These are phyloP conservation scores for Phyllosticta citrichinensis DNA, from an alignment of 2,329 filamentous ascomycete species.

Conservation along the genomic window DNA sequence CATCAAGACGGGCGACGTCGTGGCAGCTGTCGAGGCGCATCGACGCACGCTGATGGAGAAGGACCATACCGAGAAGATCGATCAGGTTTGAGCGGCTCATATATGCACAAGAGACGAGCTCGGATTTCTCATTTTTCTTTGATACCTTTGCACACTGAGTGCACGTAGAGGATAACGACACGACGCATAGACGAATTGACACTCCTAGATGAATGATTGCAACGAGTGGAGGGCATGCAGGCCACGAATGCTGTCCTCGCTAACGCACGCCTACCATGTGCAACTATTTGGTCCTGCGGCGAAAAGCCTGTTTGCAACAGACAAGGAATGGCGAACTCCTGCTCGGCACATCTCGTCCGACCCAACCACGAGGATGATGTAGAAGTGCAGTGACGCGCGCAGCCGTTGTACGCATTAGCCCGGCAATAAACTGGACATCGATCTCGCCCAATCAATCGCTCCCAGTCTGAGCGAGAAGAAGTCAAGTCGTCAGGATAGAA, in stretches of 20 bases:
- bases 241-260: not conserved
- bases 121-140: not conserved
- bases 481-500: no score
- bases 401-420: not conserved
- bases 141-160: not conserved
- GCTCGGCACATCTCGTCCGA: not conserved
- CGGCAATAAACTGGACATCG: no score
- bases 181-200: not conserved
- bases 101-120: not conserved
- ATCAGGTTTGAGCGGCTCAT: not conserved
- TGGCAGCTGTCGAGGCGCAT: slow-evolving; percentile 11
- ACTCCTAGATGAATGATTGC: not conserved
- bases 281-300: not conserved
- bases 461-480: no score
- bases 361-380: not conserved
- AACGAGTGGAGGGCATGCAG: not conserved
- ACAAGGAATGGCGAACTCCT: not conserved
- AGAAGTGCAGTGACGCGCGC: not conserved
- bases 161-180: not conserved
- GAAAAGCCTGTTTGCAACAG: not conserved
- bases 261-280: not conserved
- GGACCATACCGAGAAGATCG: not conserved
- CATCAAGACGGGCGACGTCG: slow-evolving; percentile 7
- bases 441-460: no score
- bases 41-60: not conserved